These are phyloP conservation scores for Colletotrichum magnum DNA, from an alignment of 2,329 filamentous ascomycete species.

Conservation along the genomic window DNA sequence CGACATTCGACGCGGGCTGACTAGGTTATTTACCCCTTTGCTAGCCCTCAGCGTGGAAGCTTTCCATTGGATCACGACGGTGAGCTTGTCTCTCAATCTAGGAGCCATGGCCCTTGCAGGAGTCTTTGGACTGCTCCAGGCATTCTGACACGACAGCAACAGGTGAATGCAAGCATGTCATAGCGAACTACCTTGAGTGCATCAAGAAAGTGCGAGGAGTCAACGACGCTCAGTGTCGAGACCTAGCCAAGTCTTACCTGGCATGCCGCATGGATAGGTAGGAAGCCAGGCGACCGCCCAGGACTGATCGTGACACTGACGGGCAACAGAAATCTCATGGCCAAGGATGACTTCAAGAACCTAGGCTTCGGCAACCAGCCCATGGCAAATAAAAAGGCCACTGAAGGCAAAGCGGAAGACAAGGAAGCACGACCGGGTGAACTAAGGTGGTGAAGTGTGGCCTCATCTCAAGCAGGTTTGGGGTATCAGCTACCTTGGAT, in stretches of 20 bases:
- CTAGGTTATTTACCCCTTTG: constrained; percentile 6
- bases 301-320: not conserved
- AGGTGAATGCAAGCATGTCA: constrained; percentile 95
- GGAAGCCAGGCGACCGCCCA: constrained; percentile 48
- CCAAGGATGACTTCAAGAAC: constrained; percentile 94
- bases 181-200: constrained; percentile 87
- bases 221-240: constrained; percentile 88
- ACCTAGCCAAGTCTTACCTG: constrained; percentile 89
- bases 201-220: constrained; percentile 87
- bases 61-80: constrained; percentile 97
- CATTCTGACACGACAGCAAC: constrained; percentile 22
- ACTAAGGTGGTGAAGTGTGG: constrained; percentile 49
- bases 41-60: constrained; percentile 88
- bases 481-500: not conserved
- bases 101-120: not conserved
- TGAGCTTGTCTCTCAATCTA: constrained; percentile 44
- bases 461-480: not conserved
- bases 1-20: not conserved
- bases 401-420: constrained; percentile 9
- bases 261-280: constrained; percentile 95
- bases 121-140: not conserved
- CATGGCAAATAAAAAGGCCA: constrained; percentile 35
- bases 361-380: constrained; percentile 75
- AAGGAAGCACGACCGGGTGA: constrained; percentile 46
- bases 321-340: constrained; percentile 86